Conservation (phyloP, 352 stramenopile species). For the Pythium oligandrum region DNA sequence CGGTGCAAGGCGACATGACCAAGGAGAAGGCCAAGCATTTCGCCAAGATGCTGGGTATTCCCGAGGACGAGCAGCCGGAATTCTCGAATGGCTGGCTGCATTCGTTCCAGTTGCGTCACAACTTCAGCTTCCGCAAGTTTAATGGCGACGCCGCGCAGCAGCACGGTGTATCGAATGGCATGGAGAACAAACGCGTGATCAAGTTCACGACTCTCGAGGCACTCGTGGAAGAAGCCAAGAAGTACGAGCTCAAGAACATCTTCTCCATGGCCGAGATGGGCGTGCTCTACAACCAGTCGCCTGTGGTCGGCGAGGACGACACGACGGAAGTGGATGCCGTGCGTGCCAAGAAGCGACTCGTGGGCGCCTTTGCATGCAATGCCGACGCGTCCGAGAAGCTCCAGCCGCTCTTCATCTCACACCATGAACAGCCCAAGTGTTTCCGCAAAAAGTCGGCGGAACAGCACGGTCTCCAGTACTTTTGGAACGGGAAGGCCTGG, state of each 20-base stretch:
- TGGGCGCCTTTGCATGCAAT: constrained; percentile 60
- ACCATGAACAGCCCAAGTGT: constrained; percentile 71
- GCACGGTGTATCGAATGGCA: constrained; percentile 4
- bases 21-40: constrained; percentile 87
- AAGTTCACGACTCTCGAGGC: constrained; percentile 42
- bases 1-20: constrained; percentile 76
- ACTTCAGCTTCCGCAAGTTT: constrained; percentile 83
- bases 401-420: constrained; percentile 76
- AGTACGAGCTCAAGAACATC: constrained; percentile 68
- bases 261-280: constrained; percentile 76
- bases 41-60: constrained; percentile 75
- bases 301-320: constrained; percentile 13
- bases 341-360: constrained; percentile 65
- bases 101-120: constrained; percentile 78
- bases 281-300: constrained; percentile 68
- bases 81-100: constrained; percentile 82
- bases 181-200: no score
- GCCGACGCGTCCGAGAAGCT: constrained; percentile 73
- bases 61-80: constrained; percentile 66
- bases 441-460: constrained; percentile 75
- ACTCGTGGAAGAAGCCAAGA: constrained; percentile 45
- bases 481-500: constrained; percentile 78
- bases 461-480: constrained; percentile 79
- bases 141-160: constrained; percentile 33
- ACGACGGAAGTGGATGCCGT: constrained; percentile 35